phyloP scores from a whole-genome alignment of 345 rosid genomes.

The Arabidopsis thaliana region DNA sequence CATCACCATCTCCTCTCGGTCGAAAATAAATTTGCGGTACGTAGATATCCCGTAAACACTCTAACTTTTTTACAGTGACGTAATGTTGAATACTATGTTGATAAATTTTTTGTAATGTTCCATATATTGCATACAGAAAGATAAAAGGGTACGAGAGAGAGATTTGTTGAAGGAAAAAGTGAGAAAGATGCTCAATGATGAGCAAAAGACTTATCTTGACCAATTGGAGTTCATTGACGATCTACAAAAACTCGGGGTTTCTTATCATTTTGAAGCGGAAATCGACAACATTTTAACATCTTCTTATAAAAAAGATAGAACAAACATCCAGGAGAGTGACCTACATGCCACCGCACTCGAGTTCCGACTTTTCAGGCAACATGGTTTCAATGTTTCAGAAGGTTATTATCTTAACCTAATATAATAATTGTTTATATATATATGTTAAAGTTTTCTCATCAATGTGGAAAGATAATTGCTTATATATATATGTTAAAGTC shows the following conservation, averaged over 20 bases:
- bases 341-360: constrained; percentile 41
- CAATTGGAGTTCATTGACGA: constrained; percentile 34
- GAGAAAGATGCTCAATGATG: constrained; percentile 29
- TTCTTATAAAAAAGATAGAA: constrained; percentile 7
- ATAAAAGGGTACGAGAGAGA: constrained; percentile 9
- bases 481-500: no score
- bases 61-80: background rate
- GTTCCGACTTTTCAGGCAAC: constrained; percentile 49
- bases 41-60: background rate
- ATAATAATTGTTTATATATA: no score
- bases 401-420: constrained; percentile 37
- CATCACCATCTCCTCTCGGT: constrained; percentile 24
- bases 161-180: constrained; percentile 32
- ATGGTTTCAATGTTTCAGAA: constrained; percentile 43
- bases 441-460: no score
- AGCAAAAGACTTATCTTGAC: constrained; percentile 12
- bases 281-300: constrained; percentile 30
- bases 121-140: constrained; percentile 14
- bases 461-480: no score
- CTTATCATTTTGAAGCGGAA: constrained; percentile 57
- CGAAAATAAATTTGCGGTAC: constrained; percentile 25
- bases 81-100: background rate
- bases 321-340: background rate
- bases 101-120: background rate
- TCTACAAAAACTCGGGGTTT: constrained; percentile 46